Percentiles rank a stretch among this genome's conserved stretches.
These are phyloP conservation scores for Hemileccinum rubropunctum DNA, from an alignment of 768 basidiomycete species.

Conservation along the genomic window DNA sequence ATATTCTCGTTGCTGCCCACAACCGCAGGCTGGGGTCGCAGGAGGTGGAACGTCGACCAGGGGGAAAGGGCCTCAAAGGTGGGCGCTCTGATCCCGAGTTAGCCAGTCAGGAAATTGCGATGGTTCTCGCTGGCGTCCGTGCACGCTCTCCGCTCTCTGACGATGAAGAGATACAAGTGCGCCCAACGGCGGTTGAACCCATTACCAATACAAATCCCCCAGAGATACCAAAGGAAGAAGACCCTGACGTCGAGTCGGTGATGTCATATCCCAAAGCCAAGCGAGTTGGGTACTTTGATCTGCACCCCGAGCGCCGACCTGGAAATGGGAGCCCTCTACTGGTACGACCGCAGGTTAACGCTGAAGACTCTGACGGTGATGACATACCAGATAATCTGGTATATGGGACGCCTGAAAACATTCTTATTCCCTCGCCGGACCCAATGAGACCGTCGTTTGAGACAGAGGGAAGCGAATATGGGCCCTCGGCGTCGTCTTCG, in stretches of 20 bases:
- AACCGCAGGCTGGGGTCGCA: constrained; percentile 52
- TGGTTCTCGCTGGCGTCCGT: constrained; percentile 60
- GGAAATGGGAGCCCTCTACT: constrained; percentile 13
- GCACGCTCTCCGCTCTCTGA: constrained; percentile 38
- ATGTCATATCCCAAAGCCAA: constrained; percentile 34
- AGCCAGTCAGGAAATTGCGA: constrained; percentile 69
- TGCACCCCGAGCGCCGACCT: constrained; percentile 70
- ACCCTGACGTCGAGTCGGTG: constrained; percentile 45
- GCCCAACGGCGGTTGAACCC: constrained; percentile 18
- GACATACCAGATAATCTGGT: constrained; percentile 34
- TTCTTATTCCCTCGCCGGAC: constrained; percentile 17
- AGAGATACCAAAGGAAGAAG: constrained; percentile 42
- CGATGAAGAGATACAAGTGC: constrained; percentile 36
- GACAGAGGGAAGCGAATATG: constrained; percentile 33
- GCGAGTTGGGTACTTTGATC: constrained; percentile 71
- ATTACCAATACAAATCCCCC: background rate
- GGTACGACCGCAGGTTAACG: constrained; percentile 28
- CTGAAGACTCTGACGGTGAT: constrained; percentile 35
- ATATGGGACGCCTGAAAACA: constrained; percentile 27
- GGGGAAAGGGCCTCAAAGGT: constrained; percentile 32
- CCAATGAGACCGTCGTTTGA: constrained; percentile 32
- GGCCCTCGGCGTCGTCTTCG: constrained; percentile 28
- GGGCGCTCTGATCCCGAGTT: constrained; percentile 62
- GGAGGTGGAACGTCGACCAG: constrained; percentile 42
- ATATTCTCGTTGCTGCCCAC: constrained; percentile 70